Evolutionary conservation across 805 yeast genomes (phyloP).

Genomic region (Lipomyces sp.): DNA sequence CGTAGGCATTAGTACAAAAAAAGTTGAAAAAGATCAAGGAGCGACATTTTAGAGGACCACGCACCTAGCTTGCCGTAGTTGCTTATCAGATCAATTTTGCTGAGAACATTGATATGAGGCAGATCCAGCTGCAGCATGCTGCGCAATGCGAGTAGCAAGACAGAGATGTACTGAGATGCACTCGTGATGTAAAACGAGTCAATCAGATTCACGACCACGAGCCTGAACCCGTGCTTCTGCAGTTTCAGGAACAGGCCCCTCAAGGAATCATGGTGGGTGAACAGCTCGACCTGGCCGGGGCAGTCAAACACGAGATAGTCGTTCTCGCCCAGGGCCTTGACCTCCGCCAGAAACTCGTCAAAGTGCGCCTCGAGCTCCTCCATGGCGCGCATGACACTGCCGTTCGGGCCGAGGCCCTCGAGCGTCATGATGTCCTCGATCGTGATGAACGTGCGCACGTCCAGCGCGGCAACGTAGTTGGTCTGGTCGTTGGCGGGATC

Average conservation of each 20-base stretch:
- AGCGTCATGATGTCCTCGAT: conserved; percentile 76
- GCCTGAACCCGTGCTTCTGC: conserved; percentile 62
- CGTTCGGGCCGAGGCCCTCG: conserved; percentile 75
- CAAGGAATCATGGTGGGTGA: conserved; percentile 82
- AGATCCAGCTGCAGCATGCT: conserved; percentile 90
- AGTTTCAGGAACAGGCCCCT: conserved; percentile 62
- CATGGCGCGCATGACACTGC: conserved; percentile 85
- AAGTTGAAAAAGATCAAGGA: no score
- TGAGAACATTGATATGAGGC: conserved; percentile 89
- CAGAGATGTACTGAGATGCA: conserved; percentile 85
- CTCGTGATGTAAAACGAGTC: conserved; percentile 79
- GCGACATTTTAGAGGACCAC: no score
- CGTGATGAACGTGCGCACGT: conserved; percentile 71
- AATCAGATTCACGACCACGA: conserved; percentile 69
- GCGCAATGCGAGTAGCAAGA: conserved; percentile 73
- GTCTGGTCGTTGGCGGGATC: conserved; percentile 86
- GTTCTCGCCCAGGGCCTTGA: conserved; percentile 54
- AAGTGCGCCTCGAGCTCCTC: conserved; percentile 59
- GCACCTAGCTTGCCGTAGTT: conserved; percentile 63
- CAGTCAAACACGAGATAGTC: conserved; percentile 68
- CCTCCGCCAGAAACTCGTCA: conserved; percentile 55
- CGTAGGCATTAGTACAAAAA: neutral
- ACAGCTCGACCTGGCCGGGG: conserved; percentile 95
- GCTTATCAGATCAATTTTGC: conserved; percentile 80
- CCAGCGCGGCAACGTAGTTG: conserved; percentile 70